Base-by-base conservation (phyloP, 108 stramenopile genomes). In the Nitzschia palea region DNA sequence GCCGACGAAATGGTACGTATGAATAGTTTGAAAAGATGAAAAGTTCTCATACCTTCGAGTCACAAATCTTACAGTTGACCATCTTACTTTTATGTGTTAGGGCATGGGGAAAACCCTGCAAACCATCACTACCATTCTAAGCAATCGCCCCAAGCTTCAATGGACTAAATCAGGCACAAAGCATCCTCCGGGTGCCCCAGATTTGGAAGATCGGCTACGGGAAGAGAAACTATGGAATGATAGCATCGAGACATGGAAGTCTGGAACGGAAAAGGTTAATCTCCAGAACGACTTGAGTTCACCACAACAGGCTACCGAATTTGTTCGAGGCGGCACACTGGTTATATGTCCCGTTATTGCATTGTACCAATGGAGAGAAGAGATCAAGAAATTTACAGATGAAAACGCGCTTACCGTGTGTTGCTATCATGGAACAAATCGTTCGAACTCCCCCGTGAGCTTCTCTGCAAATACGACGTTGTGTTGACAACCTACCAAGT, bases 401-500 rank as follows among this genome's bases (percentile, higher is more conserved):
- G 73, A 75, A 18, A 82, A 86, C 3, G 56, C 81, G 0, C 71
- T 99, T 52, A 87, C 65, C 18, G 87, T 99, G 40, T 72, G 89
- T 10, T 90, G 88, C 0, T 97, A 99, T 76, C 97, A 98, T 71
- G 99, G 99, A 8, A 73, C 85, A 5, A 82, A 93, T 53, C 77
- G 97, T 25, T 74, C 76, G 10, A 75, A 40, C 78, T 89, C 3
- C 87, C 95, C 9, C 68, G 81, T 8, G 79, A 82, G 62, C 76
- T 91, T 52, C 76, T 99, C 53, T 60, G 45, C 64, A 89, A 82
- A 62, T 95, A 89, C 66, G 99, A 99, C 60, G 80, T 99, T 9
- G 94, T 98, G 3, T 80, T 99, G 17, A 99, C 99, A 0, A 97
- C 97, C 0, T 99, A 99, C 75, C 93, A 97, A 56, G 93, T 98